Conservation (phyloP, 1,284 basidiomycete genomes). For the Porogramme epimiltina region DNA sequence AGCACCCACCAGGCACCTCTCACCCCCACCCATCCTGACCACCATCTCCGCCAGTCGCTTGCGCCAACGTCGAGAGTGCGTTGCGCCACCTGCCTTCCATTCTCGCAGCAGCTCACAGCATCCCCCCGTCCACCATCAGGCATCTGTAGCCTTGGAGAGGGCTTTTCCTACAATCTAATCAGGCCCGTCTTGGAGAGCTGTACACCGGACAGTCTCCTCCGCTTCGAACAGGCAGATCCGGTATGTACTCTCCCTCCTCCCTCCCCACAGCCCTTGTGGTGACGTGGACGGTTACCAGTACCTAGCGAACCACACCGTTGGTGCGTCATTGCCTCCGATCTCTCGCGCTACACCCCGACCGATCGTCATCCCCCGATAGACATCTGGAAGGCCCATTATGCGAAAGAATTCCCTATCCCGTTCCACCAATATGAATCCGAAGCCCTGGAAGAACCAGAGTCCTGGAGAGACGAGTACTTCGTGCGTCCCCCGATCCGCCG, state of each 20-base stretch:
- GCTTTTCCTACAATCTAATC: slow-evolving; percentile 61
- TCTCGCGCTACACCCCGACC: slow-evolving; percentile 8
- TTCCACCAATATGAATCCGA: slow-evolving; percentile 45
- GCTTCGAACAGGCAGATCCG: slow-evolving; percentile 67
- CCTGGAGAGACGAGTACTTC: slow-evolving; percentile 71
- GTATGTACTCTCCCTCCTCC: slow-evolving; percentile 43
- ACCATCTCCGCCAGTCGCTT: slow-evolving; percentile 44
- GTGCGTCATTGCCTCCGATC: slow-evolving; percentile 35
- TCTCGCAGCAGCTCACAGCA: too few species aligned
- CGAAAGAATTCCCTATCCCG: slow-evolving; percentile 55
- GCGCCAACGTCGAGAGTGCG: slow-evolving; percentile 56
- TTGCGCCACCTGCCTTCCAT: not conserved
- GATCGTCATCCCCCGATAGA: slow-evolving; percentile 42
- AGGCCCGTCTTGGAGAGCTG: slow-evolving; percentile 74
- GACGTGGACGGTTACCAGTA: slow-evolving; percentile 41
- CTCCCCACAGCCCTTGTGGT: not conserved
- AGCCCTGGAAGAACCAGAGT: slow-evolving; percentile 47
- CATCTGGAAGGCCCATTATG: slow-evolving; percentile 69
- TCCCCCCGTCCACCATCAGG: slow-evolving; percentile 14
- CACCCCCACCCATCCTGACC: slow-evolving; percentile 18
- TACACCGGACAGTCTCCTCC: slow-evolving; percentile 64
- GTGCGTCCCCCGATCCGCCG: slow-evolving; percentile 43
- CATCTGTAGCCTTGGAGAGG: slow-evolving; percentile 38
- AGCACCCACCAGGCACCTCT: slow-evolving; percentile 21
- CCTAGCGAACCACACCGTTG: slow-evolving; percentile 57